A percentile compares a stretch with the other conserved stretches of the same genome.
phyloP scores from a whole-genome alignment of 306 rosid species.

The Parietaria judaica region DNA sequence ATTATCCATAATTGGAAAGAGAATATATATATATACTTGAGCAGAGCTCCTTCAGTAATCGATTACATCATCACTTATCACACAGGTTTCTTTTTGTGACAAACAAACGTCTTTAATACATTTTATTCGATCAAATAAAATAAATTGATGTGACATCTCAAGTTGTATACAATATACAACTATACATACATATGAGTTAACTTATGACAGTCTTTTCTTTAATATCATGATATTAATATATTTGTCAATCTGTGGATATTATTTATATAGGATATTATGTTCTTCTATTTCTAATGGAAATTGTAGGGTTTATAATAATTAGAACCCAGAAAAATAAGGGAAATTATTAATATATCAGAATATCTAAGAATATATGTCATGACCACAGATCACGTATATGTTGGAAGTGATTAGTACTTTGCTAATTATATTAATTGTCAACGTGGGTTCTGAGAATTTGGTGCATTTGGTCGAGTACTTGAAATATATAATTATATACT shows the following conservation, averaged over 20 bases:
- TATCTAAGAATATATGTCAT: neutral
- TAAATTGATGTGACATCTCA: slow-evolving; percentile 19
- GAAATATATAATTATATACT: too few species aligned
- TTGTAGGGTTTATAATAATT: neutral
- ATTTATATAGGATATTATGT: neutral
- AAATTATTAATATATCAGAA: neutral
- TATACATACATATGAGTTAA: neutral
- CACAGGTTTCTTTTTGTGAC: slow-evolving; percentile 13
- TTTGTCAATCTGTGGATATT: neutral
- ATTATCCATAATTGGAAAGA: slow-evolving; percentile 13
- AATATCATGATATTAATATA: neutral
- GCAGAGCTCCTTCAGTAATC: too few species aligned
- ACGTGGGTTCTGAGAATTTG: neutral
- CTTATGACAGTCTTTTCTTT: neutral
- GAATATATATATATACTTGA: slow-evolving; percentile 28
- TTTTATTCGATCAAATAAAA: neutral
- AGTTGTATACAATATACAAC: neutral
- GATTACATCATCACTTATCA: neutral
- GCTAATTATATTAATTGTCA: neutral
- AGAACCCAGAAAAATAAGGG: neutral
- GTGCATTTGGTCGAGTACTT: slow-evolving; percentile 1
- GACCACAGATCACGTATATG: too few species aligned
- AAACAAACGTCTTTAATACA: slow-evolving; percentile 9
- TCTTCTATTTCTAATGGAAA: neutral
- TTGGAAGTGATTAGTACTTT: neutral